A percentile compares a stretch with the other conserved stretches of the same genome.
Evolutionary conservation across 306 rosid genomes (phyloP).

Genomic region (Senna tora): DNA sequence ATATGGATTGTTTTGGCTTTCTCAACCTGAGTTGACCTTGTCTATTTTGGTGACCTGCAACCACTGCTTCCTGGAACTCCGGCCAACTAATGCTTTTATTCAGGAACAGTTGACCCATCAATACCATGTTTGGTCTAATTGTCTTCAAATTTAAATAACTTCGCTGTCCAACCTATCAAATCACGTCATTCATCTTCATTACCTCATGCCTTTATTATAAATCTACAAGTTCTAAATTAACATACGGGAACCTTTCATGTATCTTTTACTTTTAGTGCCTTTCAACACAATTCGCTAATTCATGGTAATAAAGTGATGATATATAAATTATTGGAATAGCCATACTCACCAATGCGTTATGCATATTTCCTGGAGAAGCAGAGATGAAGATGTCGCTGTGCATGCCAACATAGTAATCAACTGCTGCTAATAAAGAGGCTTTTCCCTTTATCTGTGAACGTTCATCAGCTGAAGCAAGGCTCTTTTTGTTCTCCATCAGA

Average conservation of each 20-base stretch:
- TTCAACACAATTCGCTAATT: background rate
- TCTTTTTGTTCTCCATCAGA: constrained; percentile 90
- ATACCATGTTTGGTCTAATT: constrained; percentile 89
- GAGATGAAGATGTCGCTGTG: constrained; percentile 92
- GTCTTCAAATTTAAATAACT: constrained; percentile 86
- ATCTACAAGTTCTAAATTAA: background rate
- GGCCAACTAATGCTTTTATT: constrained; percentile 82
- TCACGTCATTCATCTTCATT: constrained; percentile 28
- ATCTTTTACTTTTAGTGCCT: constrained; percentile 19
- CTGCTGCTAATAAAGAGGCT: constrained; percentile 94
- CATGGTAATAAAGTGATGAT: background rate
- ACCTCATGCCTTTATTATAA: background rate
- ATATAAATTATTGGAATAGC: constrained; percentile 1
- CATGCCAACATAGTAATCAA: constrained; percentile 89
- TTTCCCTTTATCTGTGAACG: constrained; percentile 80
- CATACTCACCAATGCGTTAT: constrained; percentile 89
- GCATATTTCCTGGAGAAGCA: constrained; percentile 99
- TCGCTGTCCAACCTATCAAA: constrained; percentile 87
- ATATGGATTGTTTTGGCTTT: constrained; percentile 89
- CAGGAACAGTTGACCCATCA: constrained; percentile 90
- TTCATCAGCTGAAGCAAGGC: constrained; percentile 75
- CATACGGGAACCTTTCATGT: background rate
- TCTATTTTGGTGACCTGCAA: constrained; percentile 80
- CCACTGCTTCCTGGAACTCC: constrained; percentile 67
- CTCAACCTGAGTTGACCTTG: constrained; percentile 87